Base-by-base conservation (phyloP, 345 rosid genomes). In the Carallia pectinifolia region DNA sequence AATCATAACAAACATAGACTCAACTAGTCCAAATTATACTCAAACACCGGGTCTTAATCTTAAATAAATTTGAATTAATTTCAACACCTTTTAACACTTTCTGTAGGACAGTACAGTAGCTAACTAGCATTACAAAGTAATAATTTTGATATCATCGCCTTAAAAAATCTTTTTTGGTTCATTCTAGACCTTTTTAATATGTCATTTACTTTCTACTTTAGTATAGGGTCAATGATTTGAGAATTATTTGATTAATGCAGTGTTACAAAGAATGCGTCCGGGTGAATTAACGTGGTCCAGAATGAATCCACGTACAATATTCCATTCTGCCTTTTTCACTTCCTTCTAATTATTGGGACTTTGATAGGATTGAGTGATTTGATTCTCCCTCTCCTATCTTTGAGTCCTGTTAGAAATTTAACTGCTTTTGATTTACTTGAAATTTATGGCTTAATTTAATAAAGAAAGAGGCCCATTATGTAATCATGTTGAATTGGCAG, bases 251-350 rank as follows among this genome's bases (percentile, higher is more conserved):
- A 16, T 29, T 10, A 61, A 58, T 69, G 38, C 62, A 58, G 23
- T 66, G 54, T 38, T 7, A 48, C 6, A 7, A 31, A 4, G 29
- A 53, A 56, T 40, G 56, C 27, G 54, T 53, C 29, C 53, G 61
- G 18, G 37, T 15, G 56, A 67, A 30, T 18, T 55, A 68, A 69
- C 37, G 67, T 33, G 58, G 73, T 39, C 40, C 50, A 7, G 64
- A 64, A 70, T 64, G 80, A 76, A 67, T 76, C 76, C 7, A 1
- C 10, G 44, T 71, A 55, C 64, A 53, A 65, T 23, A 23, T 23
- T 76, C 79, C 64, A 39, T 58, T 61, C 18, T 62, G 66, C 70
- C 34, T 67, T 73, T 69, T 71, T 77, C 76, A 53, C 65, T 66
- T 53, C 61, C 56, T 64, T 72, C 18, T 58, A 74, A 68, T 76